Percentiles rank a stretch among this genome's conserved stretches.
Evolutionary conservation across 148 eudicot genomes (phyloP).

Genomic region (Dianthus caryophyllus): DNA sequence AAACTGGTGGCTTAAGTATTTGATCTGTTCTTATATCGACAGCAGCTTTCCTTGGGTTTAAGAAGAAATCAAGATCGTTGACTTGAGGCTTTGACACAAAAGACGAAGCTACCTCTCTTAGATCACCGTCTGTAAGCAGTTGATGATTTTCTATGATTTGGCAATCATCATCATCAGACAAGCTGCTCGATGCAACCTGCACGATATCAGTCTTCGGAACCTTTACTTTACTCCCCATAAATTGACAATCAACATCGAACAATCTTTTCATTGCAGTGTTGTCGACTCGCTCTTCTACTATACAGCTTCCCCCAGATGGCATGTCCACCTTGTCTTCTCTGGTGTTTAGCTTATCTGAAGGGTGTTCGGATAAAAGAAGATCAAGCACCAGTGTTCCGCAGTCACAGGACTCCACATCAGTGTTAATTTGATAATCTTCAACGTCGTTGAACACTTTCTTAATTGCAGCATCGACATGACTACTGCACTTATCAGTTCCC

Average conservation of each 20-base stretch:
- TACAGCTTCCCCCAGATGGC: slow-evolving; percentile 24
- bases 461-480: slow-evolving; percentile 34
- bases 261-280: slow-evolving; percentile 19
- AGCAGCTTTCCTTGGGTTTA: slow-evolving; percentile 47
- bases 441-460: slow-evolving; percentile 50
- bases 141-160: slow-evolving; percentile 33
- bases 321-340: slow-evolving; percentile 44
- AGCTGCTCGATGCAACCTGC: slow-evolving; percentile 25
- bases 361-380: slow-evolving; percentile 42
- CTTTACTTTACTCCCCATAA: slow-evolving; percentile 30
- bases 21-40: slow-evolving; percentile 26
- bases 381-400: slow-evolving; percentile 37
- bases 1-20: slow-evolving; percentile 27
- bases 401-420: slow-evolving; percentile 28
- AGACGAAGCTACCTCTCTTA: slow-evolving; percentile 24
- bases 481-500: slow-evolving; percentile 44
- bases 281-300: slow-evolving; percentile 17
- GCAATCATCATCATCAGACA: slow-evolving; percentile 38
- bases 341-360: slow-evolving; percentile 22
- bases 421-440: slow-evolving; percentile 30
- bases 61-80: slow-evolving; percentile 65
- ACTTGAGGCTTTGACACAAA: slow-evolving; percentile 37
- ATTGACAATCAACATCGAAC: slow-evolving; percentile 36
- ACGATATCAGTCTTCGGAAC: slow-evolving; percentile 24
- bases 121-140: slow-evolving; percentile 21